Evolutionary conservation across 1,284 basidiomycete genomes (phyloP), one percentile per base, ranked within the genome.

Genomic region (Phlebopus sp.): DNA sequence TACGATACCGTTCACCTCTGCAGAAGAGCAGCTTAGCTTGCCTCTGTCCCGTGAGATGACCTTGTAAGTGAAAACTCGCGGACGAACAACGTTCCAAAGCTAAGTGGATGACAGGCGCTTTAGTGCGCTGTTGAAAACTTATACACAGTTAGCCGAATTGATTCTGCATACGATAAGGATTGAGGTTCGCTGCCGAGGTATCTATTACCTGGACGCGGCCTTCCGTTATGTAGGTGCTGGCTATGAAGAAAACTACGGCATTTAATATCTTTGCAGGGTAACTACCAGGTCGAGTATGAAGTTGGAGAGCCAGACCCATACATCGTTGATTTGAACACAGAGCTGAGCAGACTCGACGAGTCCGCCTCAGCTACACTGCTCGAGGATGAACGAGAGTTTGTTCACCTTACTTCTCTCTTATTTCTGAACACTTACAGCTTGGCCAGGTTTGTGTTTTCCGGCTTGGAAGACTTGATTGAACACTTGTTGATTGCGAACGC

Each of bases 241-340:
- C 18, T 13, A n/a, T 19, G 10, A 17, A 32, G 14, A n/a, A 42
- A 30, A 35, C 27, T 13, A 42, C 25, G 29, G 51, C 23, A 21
- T 30, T 38, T 51, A 23, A 42, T 35, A 40, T 45, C 49, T 32
- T 34, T 49, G 5, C 56, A 95, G 87, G 91, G 92, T 25, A 89
- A 92, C 53, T 94, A 94, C 62, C 75, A 77, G 39, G 75, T 92
- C 23, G 85, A 90, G 30, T 80, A 82, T 55, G 92, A 95, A 66
- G 85, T 89, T 3, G 75, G 82, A 27, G 95, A 97, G 62, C 96
- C 95, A 0, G 95, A 98, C 63, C 83, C 90, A 3, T 86, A 94
- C 62, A 79, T 98, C 40, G 78, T 90, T 37, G 92, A 97, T 63
- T 76, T 98, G 39, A 97, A 96, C 60, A 74, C 77, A 8, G 88